phyloP scores from a whole-genome alignment of 2,329 filamentous ascomycete genomes.

The Emergomyces africanus region DNA sequence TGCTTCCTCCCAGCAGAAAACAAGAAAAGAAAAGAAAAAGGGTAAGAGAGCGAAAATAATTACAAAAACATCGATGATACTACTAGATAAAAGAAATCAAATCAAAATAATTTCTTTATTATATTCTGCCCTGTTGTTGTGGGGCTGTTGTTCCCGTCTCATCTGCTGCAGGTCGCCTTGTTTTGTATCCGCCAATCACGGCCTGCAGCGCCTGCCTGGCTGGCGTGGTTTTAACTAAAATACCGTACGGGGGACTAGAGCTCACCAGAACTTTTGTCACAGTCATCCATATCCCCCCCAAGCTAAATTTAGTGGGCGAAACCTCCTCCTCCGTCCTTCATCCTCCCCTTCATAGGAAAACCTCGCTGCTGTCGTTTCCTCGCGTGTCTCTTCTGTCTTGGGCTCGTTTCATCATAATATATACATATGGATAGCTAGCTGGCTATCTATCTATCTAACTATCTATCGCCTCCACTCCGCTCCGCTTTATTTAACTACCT shows the following conservation, averaged over 20 bases:
- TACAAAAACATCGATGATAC: too few relatives aligned
- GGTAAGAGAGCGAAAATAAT: too few relatives aligned
- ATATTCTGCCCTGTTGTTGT: background rate
- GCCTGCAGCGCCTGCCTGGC: too few relatives aligned
- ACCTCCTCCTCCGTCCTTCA: background rate
- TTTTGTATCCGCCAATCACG: slow-evolving; percentile 1
- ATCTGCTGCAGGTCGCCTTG: background rate
- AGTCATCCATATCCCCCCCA: slow-evolving; percentile 3
- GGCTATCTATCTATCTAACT: too few relatives aligned
- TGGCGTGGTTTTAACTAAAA: too few relatives aligned
- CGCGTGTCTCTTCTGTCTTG: background rate
- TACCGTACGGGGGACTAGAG: background rate
- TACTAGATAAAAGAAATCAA: too few relatives aligned
- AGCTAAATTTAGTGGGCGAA: background rate
- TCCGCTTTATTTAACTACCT: background rate
- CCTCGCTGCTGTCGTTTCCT: background rate
- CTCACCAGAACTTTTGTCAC: slow-evolving; percentile 1
- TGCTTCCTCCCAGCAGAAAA: too few relatives aligned
- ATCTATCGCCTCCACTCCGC: background rate
- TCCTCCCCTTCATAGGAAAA: background rate
- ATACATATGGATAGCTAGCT: background rate
- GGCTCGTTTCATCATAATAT: background rate
- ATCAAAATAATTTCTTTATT: too few relatives aligned
- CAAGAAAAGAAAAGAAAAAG: too few relatives aligned
- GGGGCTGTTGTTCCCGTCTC: background rate